Base-by-base conservation (phyloP, 768 basidiomycete species). In the Phanerodontia chrysosporium region DNA sequence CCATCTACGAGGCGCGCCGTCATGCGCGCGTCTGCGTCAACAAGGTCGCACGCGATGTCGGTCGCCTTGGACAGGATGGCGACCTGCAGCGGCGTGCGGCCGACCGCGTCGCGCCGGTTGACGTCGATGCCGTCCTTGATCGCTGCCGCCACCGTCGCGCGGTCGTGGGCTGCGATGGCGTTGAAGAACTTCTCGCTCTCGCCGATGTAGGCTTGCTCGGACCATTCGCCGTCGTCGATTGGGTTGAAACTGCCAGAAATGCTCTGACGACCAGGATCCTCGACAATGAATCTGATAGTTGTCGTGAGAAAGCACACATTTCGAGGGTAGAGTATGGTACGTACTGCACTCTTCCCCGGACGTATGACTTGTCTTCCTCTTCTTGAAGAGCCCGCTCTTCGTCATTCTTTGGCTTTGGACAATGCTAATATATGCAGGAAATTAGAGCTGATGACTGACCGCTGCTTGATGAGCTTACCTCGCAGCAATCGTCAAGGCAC, bases 181-280 rank as follows among this genome's bases (percentile, higher is more conserved):
- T 70, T 65, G 71, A 86, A 86, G 58, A 87, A 78, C 58, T 78
- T 76, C 57, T 82, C 80, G 0, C 77, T 76, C 14, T 75, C 75
- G 12, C 79, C 81, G 60, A 85, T 75, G 67, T 86, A 87, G 9
- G 81, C 83, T 61, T 83, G 80, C 32, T 75, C 82, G 58, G 78
- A 78, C 85, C 85, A 87, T 74, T 85, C 83, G 12, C 83, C 83
- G 13, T 78, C 81, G 60, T 87, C 84, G 65, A 86, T 85, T 0
- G 84, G 84, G 55, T 83, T 81, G 74, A 86, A 86, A 64, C 81
- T 82, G 0, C 85, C 85, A 0, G 83, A 79, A 42, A 86, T 79
- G 39, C 71, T 79, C 66, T 86, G 84, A 10, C 83, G 81, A 0
- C 83, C 83, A 2, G 83, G 84, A 60, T 86, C 78, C 54, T 84